Evolutionary conservation across 208 protist genomes (phyloP).

Genomic region (Vickermania spadyakhi): DNA sequence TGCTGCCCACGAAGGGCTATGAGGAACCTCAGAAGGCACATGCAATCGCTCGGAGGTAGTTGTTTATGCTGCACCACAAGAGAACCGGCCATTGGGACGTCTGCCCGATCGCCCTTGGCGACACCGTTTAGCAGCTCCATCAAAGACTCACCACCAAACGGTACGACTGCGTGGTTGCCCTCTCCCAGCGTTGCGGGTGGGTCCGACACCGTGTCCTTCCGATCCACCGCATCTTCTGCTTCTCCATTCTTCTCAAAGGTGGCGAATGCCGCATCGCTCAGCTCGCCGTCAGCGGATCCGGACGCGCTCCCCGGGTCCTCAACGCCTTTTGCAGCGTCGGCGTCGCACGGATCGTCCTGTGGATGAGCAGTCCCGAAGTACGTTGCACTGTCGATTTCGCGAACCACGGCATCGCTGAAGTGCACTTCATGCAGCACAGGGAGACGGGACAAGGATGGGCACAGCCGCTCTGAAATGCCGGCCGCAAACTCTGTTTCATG

Average conservation of each 20-base stretch:
- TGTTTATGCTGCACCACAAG: conserved; percentile 36
- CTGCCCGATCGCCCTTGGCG: conserved; percentile 8
- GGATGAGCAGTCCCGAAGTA: conserved; percentile 26
- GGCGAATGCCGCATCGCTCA: conserved; percentile 14
- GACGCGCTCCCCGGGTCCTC: too few relatives aligned
- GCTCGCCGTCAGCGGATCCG: conserved; percentile 1
- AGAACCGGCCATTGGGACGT: conserved; percentile 53
- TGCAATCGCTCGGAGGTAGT: conserved; percentile 27
- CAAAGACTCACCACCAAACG: background rate
- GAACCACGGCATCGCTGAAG: conserved; percentile 68
- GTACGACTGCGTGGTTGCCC: background rate
- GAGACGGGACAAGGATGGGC: conserved; percentile 61
- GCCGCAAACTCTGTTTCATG: conserved; percentile 59
- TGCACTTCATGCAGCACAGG: conserved; percentile 74
- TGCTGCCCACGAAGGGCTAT: conserved; percentile 51
- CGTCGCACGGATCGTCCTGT: background rate
- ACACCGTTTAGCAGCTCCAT: conserved; percentile 2
- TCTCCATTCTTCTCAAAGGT: conserved; percentile 7
- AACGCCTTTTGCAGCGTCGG: background rate
- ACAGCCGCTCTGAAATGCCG: conserved; percentile 71
- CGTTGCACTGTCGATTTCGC: conserved; percentile 42
- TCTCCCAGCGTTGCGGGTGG: conserved; percentile 1
- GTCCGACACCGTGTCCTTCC: conserved; percentile 10
- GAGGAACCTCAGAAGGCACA: conserved; percentile 42
- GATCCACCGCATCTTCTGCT: conserved; percentile 1